These are phyloP conservation scores for Mucor lusitanicus DNA, from an alignment of 371 early-diverging fungal genomes.

Conservation along the genomic window DNA sequence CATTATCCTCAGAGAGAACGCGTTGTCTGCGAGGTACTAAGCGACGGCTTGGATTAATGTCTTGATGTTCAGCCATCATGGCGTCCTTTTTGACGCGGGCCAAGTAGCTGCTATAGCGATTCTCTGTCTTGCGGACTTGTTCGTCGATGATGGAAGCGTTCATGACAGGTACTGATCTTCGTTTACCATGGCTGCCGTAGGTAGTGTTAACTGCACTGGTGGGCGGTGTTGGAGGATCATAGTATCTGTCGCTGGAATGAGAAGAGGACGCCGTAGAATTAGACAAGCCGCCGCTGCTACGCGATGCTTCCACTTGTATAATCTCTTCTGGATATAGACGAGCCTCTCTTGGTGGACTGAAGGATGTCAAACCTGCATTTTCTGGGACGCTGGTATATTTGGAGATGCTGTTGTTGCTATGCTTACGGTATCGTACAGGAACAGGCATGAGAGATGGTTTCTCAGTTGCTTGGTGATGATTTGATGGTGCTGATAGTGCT, in stretches of 20 bases:
- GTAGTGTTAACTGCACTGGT: neutral
- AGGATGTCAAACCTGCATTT: neutral
- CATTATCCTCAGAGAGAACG: neutral
- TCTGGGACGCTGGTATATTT: constrained; percentile 1
- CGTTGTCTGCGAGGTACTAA: neutral
- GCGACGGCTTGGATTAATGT: neutral
- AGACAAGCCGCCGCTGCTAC: neutral
- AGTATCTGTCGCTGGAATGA: neutral
- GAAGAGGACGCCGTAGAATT: neutral
- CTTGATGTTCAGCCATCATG: neutral
- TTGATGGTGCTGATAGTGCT: neutral
- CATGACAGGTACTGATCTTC: neutral
- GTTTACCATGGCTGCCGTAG: neutral
- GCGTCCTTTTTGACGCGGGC: neutral
- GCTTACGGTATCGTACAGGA: neutral
- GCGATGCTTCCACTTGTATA: neutral
- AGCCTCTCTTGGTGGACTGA: neutral
- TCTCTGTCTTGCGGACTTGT: neutral
- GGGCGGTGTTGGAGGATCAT: neutral
- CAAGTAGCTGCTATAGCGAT: neutral
- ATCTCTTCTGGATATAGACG: neutral
- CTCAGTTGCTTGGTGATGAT: neutral
- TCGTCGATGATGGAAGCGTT: neutral
- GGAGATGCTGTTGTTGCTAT: neutral
- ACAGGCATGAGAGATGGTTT: neutral